Percentiles rank a stretch among this genome's conserved stretches.
Evolutionary conservation across 495 filamentous ascomycete genomes (phyloP).

Genomic region (Aspergillus hancockii): DNA sequence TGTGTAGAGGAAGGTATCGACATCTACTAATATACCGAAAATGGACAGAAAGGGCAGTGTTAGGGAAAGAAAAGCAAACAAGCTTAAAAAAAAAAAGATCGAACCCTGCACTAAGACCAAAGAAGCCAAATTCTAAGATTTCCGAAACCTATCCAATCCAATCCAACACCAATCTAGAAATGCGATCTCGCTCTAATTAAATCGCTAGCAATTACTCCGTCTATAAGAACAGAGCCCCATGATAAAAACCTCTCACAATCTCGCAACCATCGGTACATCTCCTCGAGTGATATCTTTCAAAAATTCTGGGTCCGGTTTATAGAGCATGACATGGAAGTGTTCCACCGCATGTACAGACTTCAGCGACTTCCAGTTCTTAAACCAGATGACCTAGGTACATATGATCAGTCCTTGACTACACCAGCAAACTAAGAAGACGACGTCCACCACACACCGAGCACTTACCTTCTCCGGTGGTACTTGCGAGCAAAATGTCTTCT

Average conservation of each 20-base stretch:
- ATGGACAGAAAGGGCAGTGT: too few relatives aligned
- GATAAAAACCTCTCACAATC: constrained; percentile 17
- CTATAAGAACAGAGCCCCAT: background rate
- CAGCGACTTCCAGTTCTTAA: constrained; percentile 82
- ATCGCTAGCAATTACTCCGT: background rate
- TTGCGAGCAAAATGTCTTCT: constrained; percentile 57
- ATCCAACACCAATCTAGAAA: background rate
- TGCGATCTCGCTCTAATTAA: background rate
- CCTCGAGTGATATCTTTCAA: constrained; percentile 71
- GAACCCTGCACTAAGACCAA: background rate
- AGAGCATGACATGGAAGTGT: constrained; percentile 92
- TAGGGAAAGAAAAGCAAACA: too few relatives aligned
- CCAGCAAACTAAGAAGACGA: background rate
- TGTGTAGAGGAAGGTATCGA: too few relatives aligned
- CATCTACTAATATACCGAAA: too few relatives aligned
- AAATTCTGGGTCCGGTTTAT: constrained; percentile 68
- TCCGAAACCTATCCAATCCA: background rate
- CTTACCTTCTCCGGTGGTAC: constrained; percentile 48
- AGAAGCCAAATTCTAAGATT: background rate
- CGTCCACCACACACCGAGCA: background rate
- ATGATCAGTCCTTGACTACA: background rate
- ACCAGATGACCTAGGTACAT: constrained; percentile 77
- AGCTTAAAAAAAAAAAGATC: background rate
- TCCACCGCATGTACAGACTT: constrained; percentile 87
- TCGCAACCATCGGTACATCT: constrained; percentile 61